Evolutionary conservation across 805 yeast species (phyloP).

Genomic region (Debaryomyces maramus): DNA sequence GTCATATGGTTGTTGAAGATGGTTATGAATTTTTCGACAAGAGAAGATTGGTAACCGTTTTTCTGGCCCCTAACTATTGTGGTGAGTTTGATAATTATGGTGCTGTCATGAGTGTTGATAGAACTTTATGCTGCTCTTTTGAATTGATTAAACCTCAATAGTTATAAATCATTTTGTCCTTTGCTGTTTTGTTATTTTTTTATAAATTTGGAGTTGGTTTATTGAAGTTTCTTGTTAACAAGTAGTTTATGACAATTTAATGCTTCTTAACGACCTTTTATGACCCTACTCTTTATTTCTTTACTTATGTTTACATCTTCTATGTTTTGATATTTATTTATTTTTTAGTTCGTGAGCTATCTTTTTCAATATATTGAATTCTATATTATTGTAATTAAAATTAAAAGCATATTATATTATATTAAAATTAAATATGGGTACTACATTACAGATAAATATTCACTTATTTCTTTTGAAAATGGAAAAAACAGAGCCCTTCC

Average conservation of each 20-base stretch:
- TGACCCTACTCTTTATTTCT: slow-evolving; percentile 6
- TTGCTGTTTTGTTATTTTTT: neutral
- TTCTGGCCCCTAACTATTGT: slow-evolving; percentile 82
- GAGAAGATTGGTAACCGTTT: slow-evolving; percentile 72
- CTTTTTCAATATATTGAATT: too few species aligned
- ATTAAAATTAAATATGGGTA: too few species aligned
- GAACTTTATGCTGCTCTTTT: slow-evolving; percentile 66
- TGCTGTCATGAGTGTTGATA: slow-evolving; percentile 73
- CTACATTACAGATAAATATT: too few species aligned
- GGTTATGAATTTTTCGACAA: slow-evolving; percentile 82
- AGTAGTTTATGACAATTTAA: slow-evolving; percentile 2
- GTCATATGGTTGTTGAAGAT: slow-evolving; percentile 89
- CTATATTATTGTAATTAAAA: neutral
- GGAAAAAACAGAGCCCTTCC: slow-evolving; percentile 9
- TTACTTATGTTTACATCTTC: neutral
- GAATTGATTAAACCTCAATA: slow-evolving; percentile 60
- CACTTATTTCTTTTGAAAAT: neutral
- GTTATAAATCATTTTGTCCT: neutral
- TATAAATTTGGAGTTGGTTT: slow-evolving; percentile 2
- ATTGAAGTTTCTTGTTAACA: slow-evolving; percentile 3
- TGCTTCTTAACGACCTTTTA: slow-evolving; percentile 6
- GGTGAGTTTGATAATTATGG: slow-evolving; percentile 82
- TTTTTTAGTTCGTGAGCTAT: too few species aligned
- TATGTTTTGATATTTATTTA: neutral
- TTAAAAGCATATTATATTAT: neutral